These are phyloP conservation scores for Pestalotiopsis sp. DNA, from an alignment of 2,329 filamentous ascomycete species.

Conservation along the genomic window DNA sequence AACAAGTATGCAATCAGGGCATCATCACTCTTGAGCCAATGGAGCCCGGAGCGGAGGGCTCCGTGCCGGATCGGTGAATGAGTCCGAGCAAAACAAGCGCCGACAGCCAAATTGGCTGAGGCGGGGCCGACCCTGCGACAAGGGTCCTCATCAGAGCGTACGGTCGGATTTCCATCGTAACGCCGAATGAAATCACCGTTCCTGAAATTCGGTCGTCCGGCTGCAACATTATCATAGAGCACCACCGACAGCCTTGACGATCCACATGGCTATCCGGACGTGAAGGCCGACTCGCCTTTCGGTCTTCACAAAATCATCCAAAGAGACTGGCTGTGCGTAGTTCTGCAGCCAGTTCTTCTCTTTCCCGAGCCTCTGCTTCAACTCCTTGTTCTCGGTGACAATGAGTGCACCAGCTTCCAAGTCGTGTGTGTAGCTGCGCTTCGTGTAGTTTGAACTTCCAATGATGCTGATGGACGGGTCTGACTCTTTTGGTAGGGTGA, in stretches of 20 bases:
- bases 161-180: not conserved
- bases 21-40: not conserved
- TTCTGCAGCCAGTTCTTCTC: constrained; percentile 82
- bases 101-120: not conserved
- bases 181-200: not conserved
- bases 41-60: not conserved
- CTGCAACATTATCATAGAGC: constrained; percentile 59
- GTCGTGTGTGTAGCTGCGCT: constrained; percentile 88
- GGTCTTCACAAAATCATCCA: constrained; percentile 76
- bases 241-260: constrained; percentile 81
- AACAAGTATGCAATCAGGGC: not conserved
- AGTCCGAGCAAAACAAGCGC: not conserved
- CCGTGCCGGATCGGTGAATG: not conserved
- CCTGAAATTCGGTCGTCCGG: not conserved
- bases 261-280: constrained; percentile 90
- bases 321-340: constrained; percentile 66
- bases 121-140: not conserved
- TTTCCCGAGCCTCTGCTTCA: constrained; percentile 72
- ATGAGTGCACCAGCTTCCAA: constrained; percentile 87
- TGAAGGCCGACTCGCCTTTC: constrained; percentile 84
- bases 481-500: constrained; percentile 67
- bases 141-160: not conserved
- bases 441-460: constrained; percentile 94
- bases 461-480: constrained; percentile 79
- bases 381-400: constrained; percentile 71